Conservation (phyloP, 306 rosid species). For the Leucaena leucocephala region DNA sequence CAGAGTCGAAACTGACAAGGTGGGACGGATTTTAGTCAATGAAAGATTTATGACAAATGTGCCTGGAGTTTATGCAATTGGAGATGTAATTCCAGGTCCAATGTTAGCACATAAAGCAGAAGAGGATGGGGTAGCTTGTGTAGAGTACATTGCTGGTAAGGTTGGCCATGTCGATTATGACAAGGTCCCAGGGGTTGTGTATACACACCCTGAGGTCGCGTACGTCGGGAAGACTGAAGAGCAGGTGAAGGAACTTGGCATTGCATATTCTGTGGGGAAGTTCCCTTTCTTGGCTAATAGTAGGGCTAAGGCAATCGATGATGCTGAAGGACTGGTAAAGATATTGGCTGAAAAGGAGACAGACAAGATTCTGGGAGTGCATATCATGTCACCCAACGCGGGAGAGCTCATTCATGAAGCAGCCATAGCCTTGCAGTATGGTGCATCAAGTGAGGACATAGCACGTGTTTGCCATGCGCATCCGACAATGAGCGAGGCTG, state of each 20-base stretch:
- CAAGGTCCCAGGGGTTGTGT: slow-evolving; percentile 97
- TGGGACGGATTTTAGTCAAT: slow-evolving; percentile 80
- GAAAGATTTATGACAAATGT: slow-evolving; percentile 81
- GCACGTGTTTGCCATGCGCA: slow-evolving; percentile 82
- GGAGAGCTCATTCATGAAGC: slow-evolving; percentile 85
- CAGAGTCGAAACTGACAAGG: slow-evolving; percentile 88
- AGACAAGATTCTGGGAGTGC: slow-evolving; percentile 76
- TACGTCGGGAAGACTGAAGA: slow-evolving; percentile 96
- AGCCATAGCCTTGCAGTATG: slow-evolving; percentile 62
- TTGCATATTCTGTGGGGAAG: slow-evolving; percentile 71
- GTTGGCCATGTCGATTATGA: slow-evolving; percentile 97
- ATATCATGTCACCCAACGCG: slow-evolving; percentile 72
- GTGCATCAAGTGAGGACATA: slow-evolving; percentile 70
- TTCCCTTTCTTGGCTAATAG: slow-evolving; percentile 77
- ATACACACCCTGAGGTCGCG: slow-evolving; percentile 95
- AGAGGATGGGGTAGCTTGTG: slow-evolving; percentile 98
- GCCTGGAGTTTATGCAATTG: slow-evolving; percentile 82
- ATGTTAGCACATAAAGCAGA: slow-evolving; percentile 99
- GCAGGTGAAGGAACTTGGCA: slow-evolving; percentile 74
- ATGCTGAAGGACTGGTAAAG: slow-evolving; percentile 73
- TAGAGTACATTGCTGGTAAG: slow-evolving; percentile 94
- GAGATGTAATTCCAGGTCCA: slow-evolving; percentile 98
- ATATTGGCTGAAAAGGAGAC: slow-evolving; percentile 67
- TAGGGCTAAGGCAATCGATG: slow-evolving; percentile 77
- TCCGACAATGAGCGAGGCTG: slow-evolving; percentile 77